phyloP scores from a whole-genome alignment of 768 basidiomycete genomes.

The Albatrellus ellisii region DNA sequence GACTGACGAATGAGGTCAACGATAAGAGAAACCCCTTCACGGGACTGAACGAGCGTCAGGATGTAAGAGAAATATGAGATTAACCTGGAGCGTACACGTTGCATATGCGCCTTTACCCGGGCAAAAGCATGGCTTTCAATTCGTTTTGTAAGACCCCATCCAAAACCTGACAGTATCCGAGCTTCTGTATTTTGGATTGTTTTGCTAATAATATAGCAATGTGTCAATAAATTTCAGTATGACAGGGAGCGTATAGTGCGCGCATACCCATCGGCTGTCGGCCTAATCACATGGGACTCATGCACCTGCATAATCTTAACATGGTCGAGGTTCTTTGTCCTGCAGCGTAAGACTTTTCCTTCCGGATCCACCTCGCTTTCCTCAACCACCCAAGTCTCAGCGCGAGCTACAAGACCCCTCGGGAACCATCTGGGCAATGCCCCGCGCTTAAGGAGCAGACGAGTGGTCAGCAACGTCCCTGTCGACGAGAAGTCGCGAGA shows the following conservation, averaged over 20 bases:
- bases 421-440: constrained; percentile 90
- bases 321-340: constrained; percentile 86
- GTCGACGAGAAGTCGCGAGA: constrained; percentile 61
- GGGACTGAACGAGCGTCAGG: constrained; percentile 38
- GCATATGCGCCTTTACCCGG: constrained; percentile 78
- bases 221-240: neutral
- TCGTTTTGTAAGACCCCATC: constrained; percentile 78
- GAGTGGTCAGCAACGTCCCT: constrained; percentile 72
- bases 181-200: constrained; percentile 82
- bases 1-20: constrained; percentile 70
- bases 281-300: constrained; percentile 64
- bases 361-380: constrained; percentile 88
- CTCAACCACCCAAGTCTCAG: constrained; percentile 91
- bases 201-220: constrained; percentile 31
- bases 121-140: constrained; percentile 81
- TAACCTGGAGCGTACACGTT: constrained; percentile 41
- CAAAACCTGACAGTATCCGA: constrained; percentile 76
- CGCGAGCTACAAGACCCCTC: constrained; percentile 64
- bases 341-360: constrained; percentile 61
- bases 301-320: constrained; percentile 90
- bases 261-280: constrained; percentile 52
- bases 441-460: constrained; percentile 87
- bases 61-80: constrained; percentile 3
- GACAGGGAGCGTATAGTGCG: neutral
- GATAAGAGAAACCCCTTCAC: constrained; percentile 78